Evolutionary conservation across 768 basidiomycete genomes (phyloP).

Genomic region (Leccinum truebloodii): DNA sequence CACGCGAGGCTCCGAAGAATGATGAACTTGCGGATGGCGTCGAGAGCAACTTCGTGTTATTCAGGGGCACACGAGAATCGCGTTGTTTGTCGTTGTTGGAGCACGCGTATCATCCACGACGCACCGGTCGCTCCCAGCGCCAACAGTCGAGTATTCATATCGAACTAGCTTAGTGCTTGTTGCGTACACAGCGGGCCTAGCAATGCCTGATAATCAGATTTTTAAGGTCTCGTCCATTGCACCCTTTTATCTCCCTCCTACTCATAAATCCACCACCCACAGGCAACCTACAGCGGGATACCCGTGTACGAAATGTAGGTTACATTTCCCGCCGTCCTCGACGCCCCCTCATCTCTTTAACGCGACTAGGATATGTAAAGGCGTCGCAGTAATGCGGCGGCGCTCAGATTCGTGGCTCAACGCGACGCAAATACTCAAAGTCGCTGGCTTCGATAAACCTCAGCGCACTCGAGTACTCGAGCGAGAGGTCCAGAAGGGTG

Average conservation of each 20-base stretch:
- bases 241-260: not conserved
- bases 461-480: constrained; percentile 97
- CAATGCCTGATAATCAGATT: constrained; percentile 83
- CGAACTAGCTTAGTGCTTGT: constrained; percentile 5
- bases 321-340: constrained; percentile 33
- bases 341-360: constrained; percentile 37
- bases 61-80: constrained; percentile 26
- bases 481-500: constrained; percentile 97
- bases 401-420: constrained; percentile 97
- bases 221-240: constrained; percentile 64
- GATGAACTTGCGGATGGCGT: not conserved
- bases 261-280: constrained; percentile 16
- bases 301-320: constrained; percentile 91
- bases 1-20: constrained; percentile 6
- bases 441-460: constrained; percentile 98
- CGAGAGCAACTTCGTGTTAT: not conserved
- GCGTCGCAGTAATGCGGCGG: constrained; percentile 96
- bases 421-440: constrained; percentile 98
- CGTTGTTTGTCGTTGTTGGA: constrained; percentile 44
- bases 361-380: constrained; percentile 85
- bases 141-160: constrained; percentile 5
- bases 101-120: constrained; percentile 34
- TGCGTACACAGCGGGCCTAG: constrained; percentile 12
- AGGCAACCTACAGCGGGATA: constrained; percentile 93
- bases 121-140: constrained; percentile 22